Conservation (phyloP, 2,329 filamentous ascomycete genomes). For the Exophiala bonariae region DNA sequence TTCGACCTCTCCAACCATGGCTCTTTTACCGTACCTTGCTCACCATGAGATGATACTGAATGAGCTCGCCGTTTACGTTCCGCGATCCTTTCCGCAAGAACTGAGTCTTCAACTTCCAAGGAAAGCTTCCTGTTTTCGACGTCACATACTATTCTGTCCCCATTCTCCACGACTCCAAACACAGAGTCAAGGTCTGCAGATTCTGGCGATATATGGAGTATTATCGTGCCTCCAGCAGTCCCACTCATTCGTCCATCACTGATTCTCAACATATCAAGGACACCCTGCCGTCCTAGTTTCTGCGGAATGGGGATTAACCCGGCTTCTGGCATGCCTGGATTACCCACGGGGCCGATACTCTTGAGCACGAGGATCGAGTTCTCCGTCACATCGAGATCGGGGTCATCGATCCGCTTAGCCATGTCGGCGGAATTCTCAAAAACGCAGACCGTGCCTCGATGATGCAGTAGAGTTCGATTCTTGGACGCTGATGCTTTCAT, state of each 20-base stretch:
- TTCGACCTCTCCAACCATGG: constrained; percentile 29
- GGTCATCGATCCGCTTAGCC: constrained; percentile 47
- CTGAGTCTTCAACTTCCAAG: constrained; percentile 43
- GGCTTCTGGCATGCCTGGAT: constrained; percentile 56
- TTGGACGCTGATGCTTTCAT: constrained; percentile 55
- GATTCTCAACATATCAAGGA: constrained; percentile 55
- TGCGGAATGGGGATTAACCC: constrained; percentile 53
- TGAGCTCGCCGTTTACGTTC: constrained; percentile 19
- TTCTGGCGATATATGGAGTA: constrained; percentile 56
- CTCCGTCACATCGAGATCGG: constrained; percentile 43
- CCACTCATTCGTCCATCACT: constrained; percentile 58
- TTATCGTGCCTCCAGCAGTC: constrained; percentile 56
- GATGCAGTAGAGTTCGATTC: constrained; percentile 44
- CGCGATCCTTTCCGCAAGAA: constrained; percentile 41
- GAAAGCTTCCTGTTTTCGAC: constrained; percentile 43
- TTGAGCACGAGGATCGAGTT: constrained; percentile 51
- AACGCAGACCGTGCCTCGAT: constrained; percentile 48
- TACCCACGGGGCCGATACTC: constrained; percentile 51
- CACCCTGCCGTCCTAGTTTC: constrained; percentile 48
- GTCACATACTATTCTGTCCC: constrained; percentile 50
- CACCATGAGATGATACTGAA: neutral
- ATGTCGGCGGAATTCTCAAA: constrained; percentile 51
- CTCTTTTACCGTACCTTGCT: constrained; percentile 1
- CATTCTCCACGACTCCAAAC: constrained; percentile 50
- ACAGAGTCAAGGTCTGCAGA: constrained; percentile 47